Percentiles rank a stretch among this genome's conserved stretches.
These are phyloP conservation scores for Ogataea pini DNA, from an alignment of 805 yeast genomes.

Conservation along the genomic window DNA sequence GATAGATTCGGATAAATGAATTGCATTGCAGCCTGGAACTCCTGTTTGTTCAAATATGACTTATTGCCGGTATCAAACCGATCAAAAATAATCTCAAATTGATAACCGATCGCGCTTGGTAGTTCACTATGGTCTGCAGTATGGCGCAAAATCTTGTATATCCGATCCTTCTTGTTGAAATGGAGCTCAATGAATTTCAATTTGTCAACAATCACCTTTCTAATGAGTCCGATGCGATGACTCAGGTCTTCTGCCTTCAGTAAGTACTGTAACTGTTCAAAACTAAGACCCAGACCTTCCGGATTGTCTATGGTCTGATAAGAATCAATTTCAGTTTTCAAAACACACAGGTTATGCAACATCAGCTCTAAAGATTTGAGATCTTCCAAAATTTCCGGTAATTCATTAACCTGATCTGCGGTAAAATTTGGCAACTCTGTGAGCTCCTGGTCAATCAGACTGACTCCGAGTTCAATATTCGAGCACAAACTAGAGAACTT, in stretches of 20 bases:
- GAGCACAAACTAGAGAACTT: slow-evolving; percentile 30
- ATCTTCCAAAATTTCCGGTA: slow-evolving; percentile 37
- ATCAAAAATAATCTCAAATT: slow-evolving; percentile 46
- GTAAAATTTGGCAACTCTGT: slow-evolving; percentile 32
- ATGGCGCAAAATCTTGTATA: slow-evolving; percentile 22
- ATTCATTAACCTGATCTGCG: slow-evolving; percentile 38
- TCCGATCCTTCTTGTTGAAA: slow-evolving; percentile 27
- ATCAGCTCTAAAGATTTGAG: slow-evolving; percentile 36
- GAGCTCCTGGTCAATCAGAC: slow-evolving; percentile 22
- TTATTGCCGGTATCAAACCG: slow-evolving; percentile 40
- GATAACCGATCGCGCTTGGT: slow-evolving; percentile 31
- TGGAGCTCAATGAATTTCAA: slow-evolving; percentile 45
- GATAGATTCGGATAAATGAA: slow-evolving; percentile 41
- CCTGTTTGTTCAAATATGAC: slow-evolving; percentile 40
- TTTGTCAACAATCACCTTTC: slow-evolving; percentile 39
- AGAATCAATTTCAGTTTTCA: slow-evolving; percentile 16
- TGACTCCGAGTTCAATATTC: slow-evolving; percentile 18
- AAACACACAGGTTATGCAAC: slow-evolving; percentile 26
- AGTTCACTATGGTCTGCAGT: slow-evolving; percentile 8
- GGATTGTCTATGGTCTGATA: slow-evolving; percentile 8
- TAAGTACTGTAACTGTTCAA: slow-evolving; percentile 15
- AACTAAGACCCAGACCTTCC: slow-evolving; percentile 16
- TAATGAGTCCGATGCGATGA: slow-evolving; percentile 39
- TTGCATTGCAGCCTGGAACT: slow-evolving; percentile 46
- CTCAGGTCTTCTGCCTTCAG: slow-evolving; percentile 38